Base-by-base conservation (phyloP, 176 grass and related monocot genomes). In the Otatea glauca region DNA sequence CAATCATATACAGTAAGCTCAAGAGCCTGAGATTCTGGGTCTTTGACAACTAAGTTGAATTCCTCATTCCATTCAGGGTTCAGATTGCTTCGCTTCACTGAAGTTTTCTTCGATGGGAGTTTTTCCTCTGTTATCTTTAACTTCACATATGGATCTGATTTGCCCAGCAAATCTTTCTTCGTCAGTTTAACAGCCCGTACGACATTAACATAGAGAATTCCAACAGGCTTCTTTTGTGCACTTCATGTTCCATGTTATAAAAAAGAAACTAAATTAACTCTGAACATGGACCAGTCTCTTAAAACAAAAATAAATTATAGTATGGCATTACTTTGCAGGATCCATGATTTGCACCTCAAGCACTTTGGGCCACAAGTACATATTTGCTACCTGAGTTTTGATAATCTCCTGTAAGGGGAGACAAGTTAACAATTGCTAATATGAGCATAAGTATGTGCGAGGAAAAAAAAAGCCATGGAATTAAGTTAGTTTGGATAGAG, bases 281-380 rank as follows among this genome's bases (percentile, higher is more conserved):
- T 65, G 74, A 71, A 60, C 17, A 85, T 51, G 24, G 38, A 61
- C 38, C 63, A 25, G 50, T 18, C 42, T 42, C 11, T 21, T 18
- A 70, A 51, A 50, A 54, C n/a, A 68, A 50, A 65, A 70, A 70
- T 32, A 62, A 53, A 77, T 48, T n/a, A 71, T 42, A 55, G 9
- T 75, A 78, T 77, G 69, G 53, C 58, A 72, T 86, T 89, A 96
- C 94, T 91, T 88, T 21, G 86, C 16, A 60, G 86, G 91, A 65
- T 96, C 94, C 94, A 96, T 91, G 64, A 96, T 93, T 84, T 75
- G 86, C 61, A 96, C 91, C 87, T 86, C 84, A 38, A 96, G 89
- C 79, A 92, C 87, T 88, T 93, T 96, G 49, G 94, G 94, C 94
- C 94, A 96, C 60, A 96, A 85, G 67, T 96, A 96, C 94, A 96